A percentile compares a stretch with the other conserved stretches of the same genome.
phyloP scores from a whole-genome alignment of 495 filamentous ascomycete genomes.

The Barbatosphaeria neglecta region DNA sequence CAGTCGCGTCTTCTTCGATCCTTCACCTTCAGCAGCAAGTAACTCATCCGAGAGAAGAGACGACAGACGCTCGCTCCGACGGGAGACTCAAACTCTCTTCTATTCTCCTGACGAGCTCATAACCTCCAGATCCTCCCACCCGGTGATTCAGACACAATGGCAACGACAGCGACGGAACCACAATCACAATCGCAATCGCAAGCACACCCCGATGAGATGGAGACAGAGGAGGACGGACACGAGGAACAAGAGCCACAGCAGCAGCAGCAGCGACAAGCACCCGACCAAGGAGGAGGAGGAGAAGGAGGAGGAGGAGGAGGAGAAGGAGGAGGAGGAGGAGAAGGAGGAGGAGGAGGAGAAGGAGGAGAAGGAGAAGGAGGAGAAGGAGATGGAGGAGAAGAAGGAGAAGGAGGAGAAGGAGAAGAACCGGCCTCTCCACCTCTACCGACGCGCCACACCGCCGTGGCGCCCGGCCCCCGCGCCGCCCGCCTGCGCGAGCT shows the following conservation, averaged over 20 bases:
- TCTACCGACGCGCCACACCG: constrained; percentile 43
- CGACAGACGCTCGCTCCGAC: too few relatives aligned
- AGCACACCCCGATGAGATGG: constrained; percentile 2
- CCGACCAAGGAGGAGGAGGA: background rate
- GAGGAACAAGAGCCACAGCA: constrained; percentile 5
- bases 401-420: background rate
- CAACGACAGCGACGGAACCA: constrained; percentile 2
- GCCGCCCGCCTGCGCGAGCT: constrained; percentile 59
- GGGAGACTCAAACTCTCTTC: too few relatives aligned
- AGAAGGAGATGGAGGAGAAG: background rate
- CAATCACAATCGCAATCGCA: background rate
- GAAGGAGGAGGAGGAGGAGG: background rate
- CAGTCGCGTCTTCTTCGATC: constrained; percentile 2
- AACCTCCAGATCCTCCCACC: too few relatives aligned
- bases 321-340: background rate
- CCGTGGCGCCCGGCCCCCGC: constrained; percentile 60
- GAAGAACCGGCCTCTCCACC: constrained; percentile 25
- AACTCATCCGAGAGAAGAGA: too few relatives aligned
- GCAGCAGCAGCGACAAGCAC: background rate
- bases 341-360: background rate
- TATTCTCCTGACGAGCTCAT: too few relatives aligned
- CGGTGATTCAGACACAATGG: background rate
- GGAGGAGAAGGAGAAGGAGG: background rate
- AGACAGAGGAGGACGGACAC: constrained; percentile 3
- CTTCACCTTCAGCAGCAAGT: constrained; percentile 1